phyloP scores from a whole-genome alignment of 805 yeast genomes.

The Barnettozyma vustinii region DNA sequence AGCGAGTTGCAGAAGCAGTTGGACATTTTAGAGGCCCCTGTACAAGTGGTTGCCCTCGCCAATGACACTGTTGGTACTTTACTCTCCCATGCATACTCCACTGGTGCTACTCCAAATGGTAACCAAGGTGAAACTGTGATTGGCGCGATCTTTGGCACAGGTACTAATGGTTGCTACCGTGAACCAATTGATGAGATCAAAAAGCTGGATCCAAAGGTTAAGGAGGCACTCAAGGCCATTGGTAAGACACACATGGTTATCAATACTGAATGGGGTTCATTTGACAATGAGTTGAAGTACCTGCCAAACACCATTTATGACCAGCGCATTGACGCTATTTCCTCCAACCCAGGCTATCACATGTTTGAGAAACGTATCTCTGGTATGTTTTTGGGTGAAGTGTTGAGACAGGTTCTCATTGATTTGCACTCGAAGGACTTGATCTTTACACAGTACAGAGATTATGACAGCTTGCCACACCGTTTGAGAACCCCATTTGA shows the following conservation, averaged over 20 bases:
- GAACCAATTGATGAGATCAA: slow-evolving; percentile 71
- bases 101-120: slow-evolving; percentile 45
- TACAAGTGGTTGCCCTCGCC: slow-evolving; percentile 79
- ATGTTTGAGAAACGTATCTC: slow-evolving; percentile 89
- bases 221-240: slow-evolving; percentile 30
- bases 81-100: slow-evolving; percentile 78
- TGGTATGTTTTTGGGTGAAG: slow-evolving; percentile 92
- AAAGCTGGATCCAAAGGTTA: slow-evolving; percentile 54
- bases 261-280: slow-evolving; percentile 98
- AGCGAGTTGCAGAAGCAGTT: slow-evolving; percentile 63
- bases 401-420: slow-evolving; percentile 65
- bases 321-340: slow-evolving; percentile 56
- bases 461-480: slow-evolving; percentile 41
- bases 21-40: slow-evolving; percentile 54
- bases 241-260: slow-evolving; percentile 73
- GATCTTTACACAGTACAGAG: slow-evolving; percentile 50
- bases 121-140: slow-evolving; percentile 71
- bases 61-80: slow-evolving; percentile 96
- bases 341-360: slow-evolving; percentile 83
- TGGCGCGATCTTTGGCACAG: slow-evolving; percentile 95
- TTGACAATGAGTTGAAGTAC: slow-evolving; percentile 73
- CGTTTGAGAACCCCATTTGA: slow-evolving; percentile 72
- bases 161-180: slow-evolving; percentile 93
- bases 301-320: slow-evolving; percentile 82
- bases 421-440: slow-evolving; percentile 59